These are phyloP conservation scores for Salvia splendens DNA, from an alignment of 257 asterid species.

Conservation along the genomic window DNA sequence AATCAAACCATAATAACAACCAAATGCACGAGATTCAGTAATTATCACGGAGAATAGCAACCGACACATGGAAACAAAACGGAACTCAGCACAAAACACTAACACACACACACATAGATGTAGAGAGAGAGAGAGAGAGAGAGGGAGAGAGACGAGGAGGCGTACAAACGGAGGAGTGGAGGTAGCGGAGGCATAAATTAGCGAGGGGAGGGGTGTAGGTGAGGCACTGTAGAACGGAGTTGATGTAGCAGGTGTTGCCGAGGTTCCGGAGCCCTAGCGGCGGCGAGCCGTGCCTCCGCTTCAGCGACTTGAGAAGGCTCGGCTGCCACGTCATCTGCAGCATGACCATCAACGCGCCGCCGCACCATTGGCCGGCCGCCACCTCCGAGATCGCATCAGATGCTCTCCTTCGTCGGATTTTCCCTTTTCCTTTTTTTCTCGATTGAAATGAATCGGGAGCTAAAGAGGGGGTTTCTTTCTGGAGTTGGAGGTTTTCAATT, in stretches of 20 bases:
- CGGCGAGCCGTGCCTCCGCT: constrained; percentile 75
- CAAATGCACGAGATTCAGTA: constrained; percentile 10
- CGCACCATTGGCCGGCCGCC: constrained; percentile 59
- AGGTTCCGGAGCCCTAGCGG: constrained; percentile 94
- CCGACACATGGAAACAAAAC: neutral
- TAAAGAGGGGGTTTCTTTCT: constrained; percentile 30
- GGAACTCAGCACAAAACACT: constrained; percentile 2
- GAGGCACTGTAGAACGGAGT: constrained; percentile 99
- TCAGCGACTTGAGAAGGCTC: constrained; percentile 60
- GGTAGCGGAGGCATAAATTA: constrained; percentile 75
- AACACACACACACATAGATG: neutral
- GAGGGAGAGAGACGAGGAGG: constrained; percentile 69
- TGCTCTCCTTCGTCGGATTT: constrained; percentile 33
- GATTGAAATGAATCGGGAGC: constrained; percentile 22
- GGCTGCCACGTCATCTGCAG: constrained; percentile 99
- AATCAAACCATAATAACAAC: neutral
- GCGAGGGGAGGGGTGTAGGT: constrained; percentile 97
- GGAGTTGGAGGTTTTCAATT: constrained; percentile 36
- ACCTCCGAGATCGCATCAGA: constrained; percentile 69
- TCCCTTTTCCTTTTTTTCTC: neutral
- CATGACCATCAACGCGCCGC: constrained; percentile 68
- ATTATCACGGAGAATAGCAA: constrained; percentile 4
- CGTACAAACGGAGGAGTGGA: constrained; percentile 82
- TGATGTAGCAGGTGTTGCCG: constrained; percentile 94
- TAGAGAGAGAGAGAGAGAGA: constrained; percentile 45